phyloP scores from a whole-genome alignment of 805 yeast species.

The Brettanomyces sp. region DNA sequence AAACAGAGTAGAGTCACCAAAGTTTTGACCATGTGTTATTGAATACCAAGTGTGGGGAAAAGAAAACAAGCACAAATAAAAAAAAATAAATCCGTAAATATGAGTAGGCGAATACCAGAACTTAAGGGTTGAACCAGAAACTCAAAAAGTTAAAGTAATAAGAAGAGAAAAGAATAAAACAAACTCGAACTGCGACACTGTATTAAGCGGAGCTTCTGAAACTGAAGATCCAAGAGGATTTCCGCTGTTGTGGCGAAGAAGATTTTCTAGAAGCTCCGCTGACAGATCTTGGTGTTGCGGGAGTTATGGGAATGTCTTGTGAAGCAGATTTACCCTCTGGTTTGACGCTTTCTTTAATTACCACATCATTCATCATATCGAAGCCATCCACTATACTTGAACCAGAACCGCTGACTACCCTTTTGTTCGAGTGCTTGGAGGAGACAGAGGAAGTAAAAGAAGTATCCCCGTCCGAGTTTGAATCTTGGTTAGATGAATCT shows the following conservation, averaged over 20 bases:
- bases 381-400: constrained; percentile 26
- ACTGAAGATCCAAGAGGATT: background rate
- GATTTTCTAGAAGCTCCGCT: too few relatives aligned
- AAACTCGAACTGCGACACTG: too few relatives aligned
- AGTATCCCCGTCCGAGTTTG: background rate
- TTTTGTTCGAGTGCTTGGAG: background rate
- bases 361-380: constrained; percentile 35
- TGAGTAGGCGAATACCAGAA: too few relatives aligned
- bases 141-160: too few relatives aligned
- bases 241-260: background rate
- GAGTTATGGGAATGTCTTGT: too few relatives aligned
- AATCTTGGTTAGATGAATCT: background rate
- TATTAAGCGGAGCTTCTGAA: background rate
- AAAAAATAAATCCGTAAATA: too few relatives aligned
- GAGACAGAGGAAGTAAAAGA: background rate
- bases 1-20: too few relatives aligned
- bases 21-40: too few relatives aligned
- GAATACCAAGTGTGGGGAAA: too few relatives aligned
- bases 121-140: too few relatives aligned
- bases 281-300: background rate
- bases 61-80: too few relatives aligned
- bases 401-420: background rate
- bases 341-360: constrained; percentile 7
- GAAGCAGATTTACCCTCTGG: background rate
- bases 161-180: too few relatives aligned